Conservation (phyloP, 1,284 basidiomycete genomes). For the Porodaedalea pini region DNA sequence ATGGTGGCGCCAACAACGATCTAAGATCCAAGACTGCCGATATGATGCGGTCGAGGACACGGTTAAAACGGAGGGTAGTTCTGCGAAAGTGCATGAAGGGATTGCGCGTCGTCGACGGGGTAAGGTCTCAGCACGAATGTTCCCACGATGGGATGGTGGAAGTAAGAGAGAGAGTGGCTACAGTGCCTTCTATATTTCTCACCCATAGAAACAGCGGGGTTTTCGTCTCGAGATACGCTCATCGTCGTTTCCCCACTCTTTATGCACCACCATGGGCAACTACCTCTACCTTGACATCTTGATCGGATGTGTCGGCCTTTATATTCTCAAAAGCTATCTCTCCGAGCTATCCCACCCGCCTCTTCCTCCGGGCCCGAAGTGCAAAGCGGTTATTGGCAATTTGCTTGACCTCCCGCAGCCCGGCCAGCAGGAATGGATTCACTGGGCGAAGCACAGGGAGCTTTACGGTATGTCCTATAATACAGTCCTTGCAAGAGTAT, state of each 20-base stretch:
- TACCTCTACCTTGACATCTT: conserved; percentile 7
- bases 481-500: not conserved
- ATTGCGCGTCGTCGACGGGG: no score
- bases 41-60: no score
- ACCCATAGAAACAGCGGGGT: no score
- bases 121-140: no score
- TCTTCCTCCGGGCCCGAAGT: conserved; percentile 21
- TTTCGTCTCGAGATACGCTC: no score
- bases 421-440: conserved; percentile 18
- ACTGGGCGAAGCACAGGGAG: conserved; percentile 20
- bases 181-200: no score
- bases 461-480: conserved; percentile 12
- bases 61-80: no score
- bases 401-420: conserved; percentile 18
- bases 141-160: no score
- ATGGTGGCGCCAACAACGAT: no score
- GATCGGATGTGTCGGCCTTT: conserved; percentile 9
- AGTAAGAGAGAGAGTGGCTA: no score
- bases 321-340: conserved; percentile 6
- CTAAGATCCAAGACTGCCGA: no score
- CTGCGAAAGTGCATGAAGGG: no score
- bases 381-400: conserved; percentile 19
- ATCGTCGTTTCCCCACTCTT: not conserved
- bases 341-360: not conserved
- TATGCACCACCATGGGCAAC: not conserved